Base-by-base conservation (phyloP, 2,329 filamentous ascomycete species). In the Rachicladosporium sp. region DNA sequence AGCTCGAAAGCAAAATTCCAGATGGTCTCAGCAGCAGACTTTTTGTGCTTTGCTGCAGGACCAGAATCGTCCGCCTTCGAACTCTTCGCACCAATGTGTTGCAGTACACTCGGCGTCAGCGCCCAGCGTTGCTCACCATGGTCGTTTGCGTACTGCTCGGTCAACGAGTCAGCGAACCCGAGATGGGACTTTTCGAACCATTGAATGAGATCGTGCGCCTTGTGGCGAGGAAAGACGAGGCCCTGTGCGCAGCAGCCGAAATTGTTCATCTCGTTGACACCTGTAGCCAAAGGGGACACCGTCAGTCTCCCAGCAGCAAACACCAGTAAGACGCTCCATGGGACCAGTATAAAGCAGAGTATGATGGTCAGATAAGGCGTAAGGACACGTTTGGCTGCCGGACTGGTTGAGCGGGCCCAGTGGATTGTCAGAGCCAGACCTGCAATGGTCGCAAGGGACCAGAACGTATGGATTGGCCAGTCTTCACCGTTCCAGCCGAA, bases 181-280 rank as follows among this genome's bases (percentile, higher is more conserved):
- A 59, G 41, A 4, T 49, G 49, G 10, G 29, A 31, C 12, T 36
- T 51, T 52, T 31, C 55, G 41, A 57, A 59, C 38, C 56, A 60
- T 1, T 54, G 40, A 11, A 62, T 23, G 1, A 60, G 42, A 8
- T 52, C 46, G 6, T 41, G 42, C 2, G 55, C 45, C 32, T 52
- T 47, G 1, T 40, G 39, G n/a, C 57, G 59, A 2, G 62, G 64
- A 37, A 66, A 68, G 29, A 67, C 58, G 4, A 67, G 56, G 2
- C 52, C 65, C 50, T 69, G 65, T 1, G 60, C 59, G 44, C 65
- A 68, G 48, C 64, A 67, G 10, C 63, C 65, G 40, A 57, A 66
- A 6, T 55, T 46, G 10, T 59, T 48, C 64, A 67, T 67, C 15
- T 53, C 47, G 32, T 60, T 53, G 1, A 68, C 54, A 5, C 64